Evolutionary conservation across 768 basidiomycete species (phyloP).

Genomic region (Tulasnella sp.): DNA sequence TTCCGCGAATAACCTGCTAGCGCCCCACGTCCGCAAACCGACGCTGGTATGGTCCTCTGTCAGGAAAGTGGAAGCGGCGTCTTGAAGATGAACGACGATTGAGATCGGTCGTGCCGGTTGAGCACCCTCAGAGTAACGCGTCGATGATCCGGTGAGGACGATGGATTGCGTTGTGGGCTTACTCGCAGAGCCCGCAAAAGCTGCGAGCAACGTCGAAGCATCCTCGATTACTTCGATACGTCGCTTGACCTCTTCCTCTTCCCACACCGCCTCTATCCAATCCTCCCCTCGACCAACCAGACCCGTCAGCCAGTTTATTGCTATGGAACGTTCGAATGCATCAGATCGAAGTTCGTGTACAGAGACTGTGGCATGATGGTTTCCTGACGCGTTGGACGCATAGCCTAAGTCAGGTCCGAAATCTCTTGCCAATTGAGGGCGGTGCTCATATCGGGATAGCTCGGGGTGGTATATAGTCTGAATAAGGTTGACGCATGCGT

Average conservation of each 20-base stretch:
- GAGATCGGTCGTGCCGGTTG: too few species aligned
- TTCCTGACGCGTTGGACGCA: slow-evolving; percentile 51
- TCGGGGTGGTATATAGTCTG: slow-evolving; percentile 42
- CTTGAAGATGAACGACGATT: slow-evolving; percentile 50
- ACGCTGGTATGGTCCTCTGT: slow-evolving; percentile 64
- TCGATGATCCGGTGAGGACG: too few species aligned
- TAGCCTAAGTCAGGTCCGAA: slow-evolving; percentile 61
- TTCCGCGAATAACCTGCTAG: slow-evolving; percentile 58
- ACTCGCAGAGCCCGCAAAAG: slow-evolving; percentile 37
- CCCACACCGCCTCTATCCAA: slow-evolving; percentile 32
- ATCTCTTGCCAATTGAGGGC: slow-evolving; percentile 24
- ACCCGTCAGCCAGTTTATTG: slow-evolving; percentile 66
- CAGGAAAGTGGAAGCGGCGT: slow-evolving; percentile 42
- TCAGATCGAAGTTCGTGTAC: slow-evolving; percentile 47
- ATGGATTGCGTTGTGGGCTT: slow-evolving; percentile 48
- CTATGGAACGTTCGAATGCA: slow-evolving; percentile 50
- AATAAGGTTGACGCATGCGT: slow-evolving; percentile 35
- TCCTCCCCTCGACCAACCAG: slow-evolving; percentile 49
- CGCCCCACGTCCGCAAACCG: slow-evolving; percentile 78
- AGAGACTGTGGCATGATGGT: slow-evolving; percentile 24
- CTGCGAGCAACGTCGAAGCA: slow-evolving; percentile 47
- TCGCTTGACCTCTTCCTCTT: slow-evolving; percentile 23
- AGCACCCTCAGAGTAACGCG: too few species aligned
- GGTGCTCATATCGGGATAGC: slow-evolving; percentile 23
- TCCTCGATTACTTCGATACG: slow-evolving; percentile 42